Evolutionary conservation across 495 filamentous ascomycete genomes (phyloP), one percentile per base, ranked within the genome.

Genomic region (Oidiodendron maius): DNA sequence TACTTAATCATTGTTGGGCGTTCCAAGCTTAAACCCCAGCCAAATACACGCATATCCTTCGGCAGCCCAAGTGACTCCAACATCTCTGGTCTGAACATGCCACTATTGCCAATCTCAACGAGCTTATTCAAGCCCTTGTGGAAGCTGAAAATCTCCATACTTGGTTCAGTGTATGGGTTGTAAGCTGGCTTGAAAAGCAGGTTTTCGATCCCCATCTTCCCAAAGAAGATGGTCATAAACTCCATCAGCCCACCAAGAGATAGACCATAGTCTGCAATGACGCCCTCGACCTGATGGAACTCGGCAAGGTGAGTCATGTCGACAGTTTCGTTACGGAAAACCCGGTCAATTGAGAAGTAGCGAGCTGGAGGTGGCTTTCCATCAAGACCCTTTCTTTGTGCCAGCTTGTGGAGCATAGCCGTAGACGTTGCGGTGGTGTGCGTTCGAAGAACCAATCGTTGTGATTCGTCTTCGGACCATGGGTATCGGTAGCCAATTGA

Each of bases 1-100:
- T 91, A 93, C 62, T 95, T 93, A 61, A 98, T 98, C 93, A 96
- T 98, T 8, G 93, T 98, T 39, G 93, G 93, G 59, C 93, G 69
- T 75, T 96, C 91, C 64, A 96, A 66, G 71, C 80, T 87, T 65
- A 96, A 69, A 18, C 91, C 91, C 80, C 86, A 96, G 24, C 90
- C 90, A 68, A 93, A 96, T 2, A 95, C 88, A 49, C 81, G 64
- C 81, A 96, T 78, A 63, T 90, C 80, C 71, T 82, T 86, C 16
- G 91, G 90, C 53, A 96, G 65, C 35, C 90, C 90, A 85, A 94
- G 91, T 4, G 71, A 50, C 60, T 64, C 65, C 59, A 98, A 64
- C 89, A 96, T 95, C 69, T 96, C 93, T 18, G 93, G 89, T 48
- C 93, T 74, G 81, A 98, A 98, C 89, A 96, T 96, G 50, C 93